Conservation (phyloP, 192 early-diverging fungal species). For the Phlyctochytrium arcticum region DNA sequence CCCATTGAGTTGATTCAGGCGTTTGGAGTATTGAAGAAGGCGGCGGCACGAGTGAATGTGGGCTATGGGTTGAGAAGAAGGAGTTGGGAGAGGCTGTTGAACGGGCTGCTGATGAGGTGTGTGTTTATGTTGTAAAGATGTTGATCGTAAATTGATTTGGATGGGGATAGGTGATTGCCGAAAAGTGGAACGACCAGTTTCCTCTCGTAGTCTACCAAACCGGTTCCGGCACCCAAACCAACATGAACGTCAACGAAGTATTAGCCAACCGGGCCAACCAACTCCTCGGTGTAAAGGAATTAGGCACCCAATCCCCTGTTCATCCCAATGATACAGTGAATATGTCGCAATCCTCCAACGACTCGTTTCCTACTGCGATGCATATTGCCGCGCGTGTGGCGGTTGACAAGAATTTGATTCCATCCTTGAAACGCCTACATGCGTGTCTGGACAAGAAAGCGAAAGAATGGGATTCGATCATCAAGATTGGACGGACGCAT, state of each 20-base stretch:
- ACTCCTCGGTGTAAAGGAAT: constrained; percentile 74
- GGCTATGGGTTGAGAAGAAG: constrained; percentile 78
- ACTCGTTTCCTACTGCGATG: constrained; percentile 94
- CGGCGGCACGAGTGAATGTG: constrained; percentile 91
- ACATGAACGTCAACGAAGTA: constrained; percentile 93
- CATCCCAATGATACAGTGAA: constrained; percentile 99
- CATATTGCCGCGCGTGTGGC: constrained; percentile 82
- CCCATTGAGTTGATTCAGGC: constrained; percentile 90
- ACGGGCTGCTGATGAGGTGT: constrained; percentile 79
- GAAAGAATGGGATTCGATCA: constrained; percentile 82
- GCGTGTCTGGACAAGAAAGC: constrained; percentile 73
- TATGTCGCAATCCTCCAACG: constrained; percentile 93
- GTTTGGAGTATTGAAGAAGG: constrained; percentile 91
- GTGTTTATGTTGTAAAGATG: background rate
- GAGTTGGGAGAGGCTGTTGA: constrained; percentile 83
- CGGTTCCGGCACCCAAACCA: constrained; percentile 95
- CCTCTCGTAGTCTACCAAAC: constrained; percentile 96
- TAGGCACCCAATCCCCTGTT: constrained; percentile 86
- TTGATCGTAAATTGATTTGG: background rate
- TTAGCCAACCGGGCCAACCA: constrained; percentile 99
- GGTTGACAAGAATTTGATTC: constrained; percentile 74
- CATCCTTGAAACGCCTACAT: constrained; percentile 74
- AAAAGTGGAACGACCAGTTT: constrained; percentile 89
- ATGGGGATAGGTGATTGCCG: constrained; percentile 68
- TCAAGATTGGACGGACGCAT: constrained; percentile 99